These are phyloP conservation scores for Nephelium lappaceum DNA, from an alignment of 345 rosid genomes.

Conservation along the genomic window DNA sequence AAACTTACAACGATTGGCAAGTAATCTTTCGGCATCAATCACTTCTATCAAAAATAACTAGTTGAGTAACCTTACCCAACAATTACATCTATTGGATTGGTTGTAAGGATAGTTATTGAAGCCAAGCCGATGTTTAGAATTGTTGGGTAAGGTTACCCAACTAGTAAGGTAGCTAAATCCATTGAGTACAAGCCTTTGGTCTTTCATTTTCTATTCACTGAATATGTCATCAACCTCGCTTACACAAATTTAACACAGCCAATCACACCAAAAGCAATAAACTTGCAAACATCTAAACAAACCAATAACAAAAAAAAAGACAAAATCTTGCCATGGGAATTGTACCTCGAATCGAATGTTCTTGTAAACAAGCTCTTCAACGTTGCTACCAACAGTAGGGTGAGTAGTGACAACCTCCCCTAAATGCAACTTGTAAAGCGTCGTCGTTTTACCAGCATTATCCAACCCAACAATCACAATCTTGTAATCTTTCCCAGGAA, in stretches of 20 bases:
- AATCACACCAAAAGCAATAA: not conserved
- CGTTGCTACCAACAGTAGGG: conserved; percentile 95
- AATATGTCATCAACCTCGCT: not conserved
- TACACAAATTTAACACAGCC: not conserved
- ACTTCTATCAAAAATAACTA: not conserved
- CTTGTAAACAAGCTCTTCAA: conserved; percentile 95
- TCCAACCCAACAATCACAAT: conserved; percentile 96
- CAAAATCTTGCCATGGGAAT: not conserved
- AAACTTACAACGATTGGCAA: not conserved
- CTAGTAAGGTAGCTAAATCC: no score
- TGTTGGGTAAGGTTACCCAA: no score
- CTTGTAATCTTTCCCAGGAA: conserved; percentile 96
- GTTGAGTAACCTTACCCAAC: not conserved
- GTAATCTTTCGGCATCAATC: not conserved
- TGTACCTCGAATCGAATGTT: conserved; percentile 91
- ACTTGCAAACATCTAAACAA: not conserved
- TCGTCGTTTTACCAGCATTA: conserved; percentile 96
- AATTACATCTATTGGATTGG: not conserved
- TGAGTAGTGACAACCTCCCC: conserved; percentile 98
- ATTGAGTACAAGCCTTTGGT: no score
- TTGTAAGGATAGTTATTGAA: no score
- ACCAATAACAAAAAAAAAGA: not conserved
- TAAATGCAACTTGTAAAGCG: conserved; percentile 89
- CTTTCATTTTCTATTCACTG: not conserved
- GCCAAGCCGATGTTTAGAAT: no score